Base-by-base conservation (phyloP, 1,139 yeast species). In the Pneumocystis wakefieldiae region DNA sequence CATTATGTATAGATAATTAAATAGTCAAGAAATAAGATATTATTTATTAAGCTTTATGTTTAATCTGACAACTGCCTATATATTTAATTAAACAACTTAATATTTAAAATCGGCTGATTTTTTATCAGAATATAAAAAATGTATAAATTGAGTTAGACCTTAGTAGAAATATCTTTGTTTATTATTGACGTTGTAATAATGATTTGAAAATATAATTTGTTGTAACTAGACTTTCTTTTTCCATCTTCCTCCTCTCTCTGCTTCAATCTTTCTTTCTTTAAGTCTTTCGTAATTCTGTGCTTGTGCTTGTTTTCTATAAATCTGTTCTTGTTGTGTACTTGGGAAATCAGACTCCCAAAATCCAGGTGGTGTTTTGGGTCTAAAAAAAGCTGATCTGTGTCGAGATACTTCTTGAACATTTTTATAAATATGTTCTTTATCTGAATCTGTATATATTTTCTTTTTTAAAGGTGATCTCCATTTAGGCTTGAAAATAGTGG, bases 281-380 rank as follows among this genome's bases (percentile, higher is more conserved):
- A 63, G 57, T 38, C 60, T 63, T 55, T 59, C 60, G 24, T 28
- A 17, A 8, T 67, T 62, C 5, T 64, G 63, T 53, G 63, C 62
- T 57, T 66, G 66, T 15, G 68, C 68, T 28, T 64, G 64, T 24
- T 59, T 61, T 57, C 67, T 66, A 28, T 71, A 72, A 59, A 68
- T 67, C 24, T 61, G 64, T 15, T 65, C 65, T 58, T 72, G 73
- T 61, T 72, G 74, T 6, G 75, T 71, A 17, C 63, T 65, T 1
- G 73, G 74, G 66, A 71, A 69, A 17, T 71, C 73, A n/a, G 72
- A 65, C 15, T 71, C 65, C 74, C 75, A 73, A 62, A 71, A 72
- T 19, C 73, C 74, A 3, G 73, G 73, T 7, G 76, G 76, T 1
- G 75, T 68, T 17, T 67, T 67, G 6, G 68, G 69, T 28, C 69